phyloP scores from a whole-genome alignment of 2,329 filamentous ascomycete species.

The Colletotrichum sojae region DNA sequence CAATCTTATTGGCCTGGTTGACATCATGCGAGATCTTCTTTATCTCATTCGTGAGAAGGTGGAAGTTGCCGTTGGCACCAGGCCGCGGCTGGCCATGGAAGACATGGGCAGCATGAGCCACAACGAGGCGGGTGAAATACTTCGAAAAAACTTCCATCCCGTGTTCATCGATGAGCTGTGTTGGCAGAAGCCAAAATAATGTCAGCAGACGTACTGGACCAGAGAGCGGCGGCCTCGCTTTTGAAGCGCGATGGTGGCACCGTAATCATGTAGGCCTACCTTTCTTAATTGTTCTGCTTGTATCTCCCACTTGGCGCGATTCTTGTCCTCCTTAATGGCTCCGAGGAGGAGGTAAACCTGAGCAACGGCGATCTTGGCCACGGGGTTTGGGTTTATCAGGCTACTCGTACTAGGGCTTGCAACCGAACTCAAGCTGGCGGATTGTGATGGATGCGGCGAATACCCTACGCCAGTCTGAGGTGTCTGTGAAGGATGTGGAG shows the following conservation, averaged over 20 bases:
- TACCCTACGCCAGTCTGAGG: constrained; percentile 70
- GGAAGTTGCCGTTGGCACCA: constrained; percentile 85
- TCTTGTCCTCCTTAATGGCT: constrained; percentile 95
- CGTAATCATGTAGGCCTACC: constrained; percentile 65
- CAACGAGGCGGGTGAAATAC: constrained; percentile 93
- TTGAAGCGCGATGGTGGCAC: constrained; percentile 24
- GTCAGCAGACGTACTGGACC: constrained; percentile 35
- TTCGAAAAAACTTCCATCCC: constrained; percentile 99
- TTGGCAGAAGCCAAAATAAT: neutral
- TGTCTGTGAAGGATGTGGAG: constrained; percentile 71
- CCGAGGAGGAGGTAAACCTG: constrained; percentile 96
- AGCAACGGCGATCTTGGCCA: constrained; percentile 94
- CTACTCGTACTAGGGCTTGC: constrained; percentile 74
- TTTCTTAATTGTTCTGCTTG: constrained; percentile 94
- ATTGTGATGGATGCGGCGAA: constrained; percentile 70
- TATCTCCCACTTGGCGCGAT: constrained; percentile 89
- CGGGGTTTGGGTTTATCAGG: constrained; percentile 74
- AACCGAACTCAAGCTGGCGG: constrained; percentile 70
- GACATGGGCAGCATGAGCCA: constrained; percentile 91
- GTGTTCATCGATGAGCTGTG: constrained; percentile 95
- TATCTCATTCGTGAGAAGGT: constrained; percentile 86
- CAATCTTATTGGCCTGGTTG: constrained; percentile 90
- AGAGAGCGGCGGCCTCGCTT: constrained; percentile 10
- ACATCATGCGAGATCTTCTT: constrained; percentile 85
- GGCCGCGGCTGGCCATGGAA: constrained; percentile 85